Evolutionary conservation across 1,139 yeast species (phyloP), one percentile per base, ranked within the genome.

Genomic region (Yamadazyma atlantica): DNA sequence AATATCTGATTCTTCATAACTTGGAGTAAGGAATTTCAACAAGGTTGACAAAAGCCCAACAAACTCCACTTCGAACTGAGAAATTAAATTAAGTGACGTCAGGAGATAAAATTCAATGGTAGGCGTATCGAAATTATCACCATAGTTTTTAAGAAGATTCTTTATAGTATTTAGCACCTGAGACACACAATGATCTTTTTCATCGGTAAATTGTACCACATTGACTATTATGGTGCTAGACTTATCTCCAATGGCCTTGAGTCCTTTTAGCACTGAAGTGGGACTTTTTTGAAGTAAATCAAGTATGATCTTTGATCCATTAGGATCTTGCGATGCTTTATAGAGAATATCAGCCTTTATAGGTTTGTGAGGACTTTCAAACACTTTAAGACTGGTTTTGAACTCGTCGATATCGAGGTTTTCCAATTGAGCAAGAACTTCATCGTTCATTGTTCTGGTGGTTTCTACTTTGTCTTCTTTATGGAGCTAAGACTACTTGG

Each of bases 21-120:
- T 38, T 2, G 60, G 59, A 22, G 44, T 47, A 28, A 64, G 44
- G 18, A 43, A 52, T 2, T 44, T 37, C 8, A 65, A 45, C 25
- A 65, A 49, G 4, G 58, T 41, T 8, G 50, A 50, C 12, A 64
- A 33, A 41, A 64, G 68, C 16, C 51, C 51, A 7, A 57, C 54
- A 33, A 51, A 49, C 4, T 40, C 32, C 4, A 50, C 31, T 3
- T 53, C 48, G 30, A 60, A 60, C 31, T 51, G 53, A 3, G 57
- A 39, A 0, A 52, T 35, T 12, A 61, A 28, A 4, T 45, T 37
- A 17, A 57, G 44, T 35, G 59, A 60, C 1, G 49, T 39, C 15
- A 45, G 46, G 5, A 57, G 37, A 34, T 50, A 55, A 35, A 46
- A 48, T 19, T 35, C 37, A 9, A 33, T 32, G 18, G 38, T 34